phyloP scores from a whole-genome alignment of 208 protist genomes.

The Trypanosoma melophagium region DNA sequence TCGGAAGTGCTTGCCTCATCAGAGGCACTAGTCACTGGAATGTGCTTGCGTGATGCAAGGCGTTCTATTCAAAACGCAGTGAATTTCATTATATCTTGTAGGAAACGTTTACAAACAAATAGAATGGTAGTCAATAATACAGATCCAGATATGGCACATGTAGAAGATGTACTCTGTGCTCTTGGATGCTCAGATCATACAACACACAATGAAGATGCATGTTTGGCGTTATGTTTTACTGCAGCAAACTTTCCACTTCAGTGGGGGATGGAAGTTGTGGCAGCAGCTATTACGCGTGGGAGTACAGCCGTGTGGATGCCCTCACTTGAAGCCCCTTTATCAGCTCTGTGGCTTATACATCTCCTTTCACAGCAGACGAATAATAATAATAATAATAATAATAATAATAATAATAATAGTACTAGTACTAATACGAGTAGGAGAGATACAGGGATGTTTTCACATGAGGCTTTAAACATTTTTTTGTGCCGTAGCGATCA shows the following conservation, averaged over 20 bases:
- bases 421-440: background rate
- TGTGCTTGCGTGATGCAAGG: conserved; percentile 34
- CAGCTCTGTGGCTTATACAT: conserved; percentile 37
- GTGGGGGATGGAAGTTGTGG: conserved; percentile 22
- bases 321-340: conserved; percentile 29
- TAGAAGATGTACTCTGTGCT: conserved; percentile 6
- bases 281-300: conserved; percentile 18
- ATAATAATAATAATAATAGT: background rate
- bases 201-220: background rate
- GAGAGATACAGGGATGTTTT: background rate
- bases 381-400: background rate
- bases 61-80: conserved; percentile 21
- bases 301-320: conserved; percentile 26
- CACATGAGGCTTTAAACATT: conserved; percentile 13
- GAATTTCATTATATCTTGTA: conserved; percentile 15
- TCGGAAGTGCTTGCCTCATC: conserved; percentile 27
- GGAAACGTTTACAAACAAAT: background rate
- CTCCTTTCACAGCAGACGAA: background rate
- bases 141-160: background rate
- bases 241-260: conserved; percentile 22
- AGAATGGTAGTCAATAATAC: background rate
- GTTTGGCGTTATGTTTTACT: conserved; percentile 23
- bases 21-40: conserved; percentile 43
- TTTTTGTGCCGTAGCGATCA: conserved; percentile 11
- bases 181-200: background rate